Base-by-base conservation (phyloP, 768 basidiomycete species). In the Kwoniella pini region DNA sequence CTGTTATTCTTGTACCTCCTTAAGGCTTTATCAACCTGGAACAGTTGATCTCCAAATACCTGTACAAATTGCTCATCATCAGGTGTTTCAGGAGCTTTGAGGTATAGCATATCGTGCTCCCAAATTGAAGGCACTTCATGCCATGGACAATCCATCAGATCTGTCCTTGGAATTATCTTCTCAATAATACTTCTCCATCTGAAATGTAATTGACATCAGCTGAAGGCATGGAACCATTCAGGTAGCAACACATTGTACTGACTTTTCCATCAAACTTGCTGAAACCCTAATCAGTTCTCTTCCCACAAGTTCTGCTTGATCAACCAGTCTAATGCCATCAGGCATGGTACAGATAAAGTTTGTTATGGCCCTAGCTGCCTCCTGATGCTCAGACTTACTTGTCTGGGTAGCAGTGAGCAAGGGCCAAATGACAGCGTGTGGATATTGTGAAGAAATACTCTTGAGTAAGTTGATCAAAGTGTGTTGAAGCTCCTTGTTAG, bases 351-450 rank as follows among this genome's bases (percentile, higher is more conserved):
- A 69, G 44, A 78, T 75, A 42, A 71, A 68, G 21, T 67, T 45
- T 72, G 74, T 77, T 44, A 78, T 73, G 2, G 68, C 69, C 38
- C 64, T 69, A 2, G 77, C 77, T 1, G 71, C 74, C 7, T 67
- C 64, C 43, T 76, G 63, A 61, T 77, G 72, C 22, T 74, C 70
- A 24, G 50, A 49, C 36, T 71, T 68, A 17, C 62, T 65, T 3
- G 75, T 78, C 46, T 74, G 70, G 36, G 74, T 68, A 2, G 77
- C 77, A 13, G 75, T 77, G 21, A 78, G 54, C 9, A 78, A 57
- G 1, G 77, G 75, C 77, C 77, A 78, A 11, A 76, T 77, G 17
- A 77, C 57, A n/a, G 75, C 75, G 62, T 78, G 74, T 9, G 75
- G 75, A 54, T 63, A 78, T 5, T 67, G 62, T 22, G 63, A 64